Evolutionary conservation across 306 rosid species (phyloP), one percentile per base, ranked within the genome.

Genomic region (Rubus idaeus): DNA sequence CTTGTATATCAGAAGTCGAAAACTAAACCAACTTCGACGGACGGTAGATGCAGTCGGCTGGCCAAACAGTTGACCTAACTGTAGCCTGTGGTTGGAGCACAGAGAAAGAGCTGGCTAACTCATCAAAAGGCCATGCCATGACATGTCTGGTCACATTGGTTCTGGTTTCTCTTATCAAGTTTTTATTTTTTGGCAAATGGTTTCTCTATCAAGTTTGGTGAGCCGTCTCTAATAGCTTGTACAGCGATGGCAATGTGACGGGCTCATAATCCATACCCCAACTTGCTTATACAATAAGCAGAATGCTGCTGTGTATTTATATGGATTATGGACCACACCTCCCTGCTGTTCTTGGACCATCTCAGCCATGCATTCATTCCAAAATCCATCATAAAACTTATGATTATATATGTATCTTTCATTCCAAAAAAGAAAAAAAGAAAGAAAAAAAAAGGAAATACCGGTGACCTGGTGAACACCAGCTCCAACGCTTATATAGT

Each of bases 211-310:
- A 12, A 40, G 77, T 56, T 73, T 39, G 77, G 77, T 56, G 64
- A 53, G 51, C 51, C 51, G 8, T 56, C 21, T 41, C 21, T 57
- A 8, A 26, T 61, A 52, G 42, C 18, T 21, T 40, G 21, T 55
- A 56, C 21, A 42, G 77, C 55, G 56, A 58, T 14, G 77, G 10
- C 77, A 57, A 47, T 68, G 47, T 23, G 49, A 0, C 68, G 44
- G 57, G 68, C 68, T 23, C 55, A 21, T 72, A 73, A 73, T 55
- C 52, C 56, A 21, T 10, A 1, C 20, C 49, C 76, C 55, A 23
- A 42, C 30, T 73, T 41, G 68, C 44, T 42, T 41, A 56, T 57
- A 57, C 56, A 14, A 57, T 2, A 39, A 39, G 65, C 16, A 50
- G 17, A 70, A 72, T 40, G 37, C 66, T 62, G 0, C 4, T 62